Evolutionary conservation across 805 yeast genomes (phyloP).

Genomic region (Hanseniaspora valbyensis): DNA sequence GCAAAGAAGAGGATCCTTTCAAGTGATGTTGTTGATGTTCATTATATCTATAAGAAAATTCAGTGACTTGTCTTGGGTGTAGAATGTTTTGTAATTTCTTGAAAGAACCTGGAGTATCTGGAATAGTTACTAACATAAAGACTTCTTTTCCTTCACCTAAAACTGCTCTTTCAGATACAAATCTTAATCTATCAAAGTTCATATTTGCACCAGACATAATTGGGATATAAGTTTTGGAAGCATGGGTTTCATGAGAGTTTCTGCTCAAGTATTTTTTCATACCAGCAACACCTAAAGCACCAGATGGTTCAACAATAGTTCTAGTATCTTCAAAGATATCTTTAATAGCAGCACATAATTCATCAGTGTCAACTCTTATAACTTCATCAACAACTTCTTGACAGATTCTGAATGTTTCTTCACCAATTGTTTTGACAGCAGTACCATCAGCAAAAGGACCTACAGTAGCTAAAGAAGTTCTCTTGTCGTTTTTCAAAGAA

Average conservation of each 20-base stretch:
- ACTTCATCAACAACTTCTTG: slow-evolving; percentile 78
- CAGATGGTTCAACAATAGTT: slow-evolving; percentile 89
- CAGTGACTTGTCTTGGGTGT: slow-evolving; percentile 85
- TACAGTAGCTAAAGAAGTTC: slow-evolving; percentile 53
- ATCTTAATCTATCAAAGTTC: slow-evolving; percentile 93
- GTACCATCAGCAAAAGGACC: slow-evolving; percentile 99
- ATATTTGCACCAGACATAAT: slow-evolving; percentile 92
- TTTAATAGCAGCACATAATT: slow-evolving; percentile 91
- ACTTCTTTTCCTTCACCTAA: slow-evolving; percentile 98
- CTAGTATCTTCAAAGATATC: slow-evolving; percentile 95
- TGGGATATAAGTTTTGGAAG: slow-evolving; percentile 63
- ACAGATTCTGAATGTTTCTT: slow-evolving; percentile 79
- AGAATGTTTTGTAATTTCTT: slow-evolving; percentile 61
- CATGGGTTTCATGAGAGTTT: slow-evolving; percentile 63
- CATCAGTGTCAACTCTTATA: slow-evolving; percentile 77
- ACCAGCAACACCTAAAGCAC: slow-evolving; percentile 94
- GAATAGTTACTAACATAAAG: slow-evolving; percentile 78
- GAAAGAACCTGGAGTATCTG: slow-evolving; percentile 89
- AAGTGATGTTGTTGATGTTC: slow-evolving; percentile 28
- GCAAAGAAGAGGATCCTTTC: slow-evolving; percentile 28
- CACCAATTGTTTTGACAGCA: slow-evolving; percentile 82
- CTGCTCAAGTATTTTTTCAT: slow-evolving; percentile 63
- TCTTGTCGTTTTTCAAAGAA: slow-evolving; percentile 47
- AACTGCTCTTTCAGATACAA: slow-evolving; percentile 93
- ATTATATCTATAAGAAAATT: slow-evolving; percentile 77